Conservation (phyloP, 202 grass and related monocot species). For the Digitaria exilis region DNA sequence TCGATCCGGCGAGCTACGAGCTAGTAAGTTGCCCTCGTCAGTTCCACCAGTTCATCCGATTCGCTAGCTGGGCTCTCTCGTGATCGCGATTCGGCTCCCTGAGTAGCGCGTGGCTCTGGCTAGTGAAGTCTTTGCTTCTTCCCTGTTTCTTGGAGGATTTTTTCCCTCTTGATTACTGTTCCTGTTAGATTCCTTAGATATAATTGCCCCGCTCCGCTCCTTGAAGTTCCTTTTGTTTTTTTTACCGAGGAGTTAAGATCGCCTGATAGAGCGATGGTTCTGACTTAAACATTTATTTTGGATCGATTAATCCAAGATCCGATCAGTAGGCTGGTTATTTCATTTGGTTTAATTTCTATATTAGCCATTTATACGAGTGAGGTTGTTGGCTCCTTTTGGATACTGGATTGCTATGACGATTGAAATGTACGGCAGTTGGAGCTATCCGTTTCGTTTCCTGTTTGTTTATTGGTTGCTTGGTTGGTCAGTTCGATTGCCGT, state of each 20-base stretch:
- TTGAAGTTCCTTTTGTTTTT: neutral
- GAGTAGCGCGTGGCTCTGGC: neutral
- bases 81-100: constrained; percentile 19
- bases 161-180: neutral
- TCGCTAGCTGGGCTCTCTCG: neutral
- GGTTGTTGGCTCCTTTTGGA: neutral
- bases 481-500: neutral
- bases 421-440: neutral
- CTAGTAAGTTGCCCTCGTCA: constrained; percentile 32
- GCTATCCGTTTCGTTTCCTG: neutral
- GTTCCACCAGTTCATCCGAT: constrained; percentile 1
- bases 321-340: neutral
- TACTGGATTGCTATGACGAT: neutral
- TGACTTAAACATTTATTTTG: neutral
- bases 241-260: constrained; percentile 9
- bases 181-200: neutral
- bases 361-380: constrained; percentile 3
- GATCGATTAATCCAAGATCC: constrained; percentile 37
- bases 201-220: neutral
- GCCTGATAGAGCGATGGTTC: constrained; percentile 10
- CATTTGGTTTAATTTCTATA: neutral
- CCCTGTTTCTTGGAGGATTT: constrained; percentile 8
- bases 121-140: constrained; percentile 9
- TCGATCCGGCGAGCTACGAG: constrained; percentile 45
- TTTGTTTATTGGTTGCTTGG: neutral